These are phyloP conservation scores for Thyridium curvatum DNA, from an alignment of 2,329 filamentous ascomycete genomes.

Conservation along the genomic window DNA sequence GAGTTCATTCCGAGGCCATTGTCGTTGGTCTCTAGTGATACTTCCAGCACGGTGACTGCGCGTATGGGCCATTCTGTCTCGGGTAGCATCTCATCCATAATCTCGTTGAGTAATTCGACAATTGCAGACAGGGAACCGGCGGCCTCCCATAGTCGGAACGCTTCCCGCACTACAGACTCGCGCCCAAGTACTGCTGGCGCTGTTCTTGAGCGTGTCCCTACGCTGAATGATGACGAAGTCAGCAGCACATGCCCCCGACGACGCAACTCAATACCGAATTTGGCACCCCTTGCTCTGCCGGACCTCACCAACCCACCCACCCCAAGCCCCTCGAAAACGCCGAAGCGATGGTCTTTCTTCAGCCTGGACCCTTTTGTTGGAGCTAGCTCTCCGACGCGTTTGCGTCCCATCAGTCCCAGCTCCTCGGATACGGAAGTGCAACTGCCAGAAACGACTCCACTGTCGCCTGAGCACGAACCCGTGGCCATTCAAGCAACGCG, in stretches of 20 bases:
- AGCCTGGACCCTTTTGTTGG: slow-evolving; percentile 49
- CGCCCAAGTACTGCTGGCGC: slow-evolving; percentile 67
- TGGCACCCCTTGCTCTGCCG: slow-evolving; percentile 34
- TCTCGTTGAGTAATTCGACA: slow-evolving; percentile 49
- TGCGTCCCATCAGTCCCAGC: slow-evolving; percentile 39
- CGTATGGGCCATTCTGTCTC: slow-evolving; percentile 67
- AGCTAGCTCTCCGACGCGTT: slow-evolving; percentile 38
- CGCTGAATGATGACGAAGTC: slow-evolving; percentile 23
- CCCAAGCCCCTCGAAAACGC: slow-evolving; percentile 42
- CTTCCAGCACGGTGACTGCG: slow-evolving; percentile 68
- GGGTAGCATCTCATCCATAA: slow-evolving; percentile 73
- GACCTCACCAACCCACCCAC: slow-evolving; percentile 24
- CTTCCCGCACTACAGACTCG: slow-evolving; percentile 37
- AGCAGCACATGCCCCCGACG: slow-evolving; percentile 34
- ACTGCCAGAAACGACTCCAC: too few species aligned
- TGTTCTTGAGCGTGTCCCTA: slow-evolving; percentile 50
- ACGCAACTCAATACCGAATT: slow-evolving; percentile 53
- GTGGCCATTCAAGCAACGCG: slow-evolving; percentile 12
- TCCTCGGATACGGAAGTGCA: slow-evolving; percentile 29
- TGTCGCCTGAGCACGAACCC: slow-evolving; percentile 27
- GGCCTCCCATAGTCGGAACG: slow-evolving; percentile 27
- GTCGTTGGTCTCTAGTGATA: slow-evolving; percentile 79
- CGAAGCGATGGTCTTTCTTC: slow-evolving; percentile 58
- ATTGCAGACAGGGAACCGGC: slow-evolving; percentile 32
- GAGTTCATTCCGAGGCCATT: slow-evolving; percentile 79